A percentile compares a stretch with the other conserved stretches of the same genome.
Evolutionary conservation across 1,284 basidiomycete species (phyloP).

Genomic region (Chiua sp.): DNA sequence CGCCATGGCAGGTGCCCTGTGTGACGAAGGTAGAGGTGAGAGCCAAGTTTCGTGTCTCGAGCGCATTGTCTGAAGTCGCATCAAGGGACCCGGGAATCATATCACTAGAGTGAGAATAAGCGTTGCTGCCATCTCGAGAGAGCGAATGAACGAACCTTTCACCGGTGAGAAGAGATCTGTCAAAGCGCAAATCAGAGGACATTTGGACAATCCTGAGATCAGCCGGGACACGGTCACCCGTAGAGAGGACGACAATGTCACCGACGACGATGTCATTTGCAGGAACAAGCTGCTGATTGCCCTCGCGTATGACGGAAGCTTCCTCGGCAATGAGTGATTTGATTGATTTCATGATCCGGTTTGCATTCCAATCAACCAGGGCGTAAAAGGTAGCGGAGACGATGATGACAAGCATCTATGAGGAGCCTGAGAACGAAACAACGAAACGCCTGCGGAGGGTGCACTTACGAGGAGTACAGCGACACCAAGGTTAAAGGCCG

Average conservation of each 20-base stretch:
- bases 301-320: slow-evolving; percentile 56
- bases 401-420: slow-evolving; percentile 60
- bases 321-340: slow-evolving; percentile 47
- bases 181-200: slow-evolving; percentile 60
- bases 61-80: slow-evolving; percentile 57
- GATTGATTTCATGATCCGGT: slow-evolving; percentile 42
- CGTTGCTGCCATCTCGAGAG: neutral
- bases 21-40: slow-evolving; percentile 58
- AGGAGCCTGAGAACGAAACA: neutral
- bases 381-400: slow-evolving; percentile 56
- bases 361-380: slow-evolving; percentile 48
- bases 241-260: slow-evolving; percentile 77
- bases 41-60: slow-evolving; percentile 69
- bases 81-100: slow-evolving; percentile 58
- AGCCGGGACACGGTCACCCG: slow-evolving; percentile 84
- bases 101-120: slow-evolving; percentile 36
- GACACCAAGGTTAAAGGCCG: slow-evolving; percentile 63
- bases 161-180: slow-evolving; percentile 70
- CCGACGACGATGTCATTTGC: slow-evolving; percentile 86
- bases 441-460: slow-evolving; percentile 29
- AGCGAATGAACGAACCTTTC: slow-evolving; percentile 41
- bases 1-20: slow-evolving; percentile 60
- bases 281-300: slow-evolving; percentile 61
- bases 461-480: slow-evolving; percentile 80
- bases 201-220: slow-evolving; percentile 74